Evolutionary conservation across 31 red algal species (phyloP).

Genomic region (Bonnemaisonia californica): DNA sequence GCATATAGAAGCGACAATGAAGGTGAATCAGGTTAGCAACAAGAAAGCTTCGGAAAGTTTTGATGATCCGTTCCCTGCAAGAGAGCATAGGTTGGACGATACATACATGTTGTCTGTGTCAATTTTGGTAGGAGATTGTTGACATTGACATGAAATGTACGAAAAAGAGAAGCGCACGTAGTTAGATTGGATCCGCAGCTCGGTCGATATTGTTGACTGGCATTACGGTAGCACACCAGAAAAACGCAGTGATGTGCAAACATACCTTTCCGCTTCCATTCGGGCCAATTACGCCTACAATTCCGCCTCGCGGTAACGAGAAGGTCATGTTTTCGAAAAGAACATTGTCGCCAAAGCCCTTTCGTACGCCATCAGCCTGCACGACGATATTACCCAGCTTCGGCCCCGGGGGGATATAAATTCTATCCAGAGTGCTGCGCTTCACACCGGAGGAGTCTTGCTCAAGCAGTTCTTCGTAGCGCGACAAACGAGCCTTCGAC

Average conservation of each 20-base stretch:
- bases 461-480: conserved; percentile 75
- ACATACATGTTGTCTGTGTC: too few relatives aligned
- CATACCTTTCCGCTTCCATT: conserved; percentile 74
- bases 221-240: too few relatives aligned
- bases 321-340: conserved; percentile 84
- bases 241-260: not conserved
- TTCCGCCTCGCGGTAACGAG: conserved; percentile 67
- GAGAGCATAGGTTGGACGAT: too few relatives aligned
- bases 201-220: too few relatives aligned
- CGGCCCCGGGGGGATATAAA: conserved; percentile 83
- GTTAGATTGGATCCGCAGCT: too few relatives aligned
- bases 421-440: conserved; percentile 39
- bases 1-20: too few relatives aligned
- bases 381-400: conserved; percentile 83
- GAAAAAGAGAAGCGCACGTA: too few relatives aligned
- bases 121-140: too few relatives aligned
- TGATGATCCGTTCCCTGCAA: too few relatives aligned
- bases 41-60: too few relatives aligned
- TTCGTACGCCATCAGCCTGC: conserved; percentile 73
- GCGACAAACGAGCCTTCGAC: conserved; percentile 68
- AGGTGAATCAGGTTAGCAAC: too few relatives aligned
- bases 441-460: conserved; percentile 31
- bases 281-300: conserved; percentile 87
- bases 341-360: conserved; percentile 70
- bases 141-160: too few relatives aligned